Percentiles rank a stretch among this genome's conserved stretches.
phyloP scores from a whole-genome alignment of 805 yeast species.

The Tetrapisispora fleetii region DNA sequence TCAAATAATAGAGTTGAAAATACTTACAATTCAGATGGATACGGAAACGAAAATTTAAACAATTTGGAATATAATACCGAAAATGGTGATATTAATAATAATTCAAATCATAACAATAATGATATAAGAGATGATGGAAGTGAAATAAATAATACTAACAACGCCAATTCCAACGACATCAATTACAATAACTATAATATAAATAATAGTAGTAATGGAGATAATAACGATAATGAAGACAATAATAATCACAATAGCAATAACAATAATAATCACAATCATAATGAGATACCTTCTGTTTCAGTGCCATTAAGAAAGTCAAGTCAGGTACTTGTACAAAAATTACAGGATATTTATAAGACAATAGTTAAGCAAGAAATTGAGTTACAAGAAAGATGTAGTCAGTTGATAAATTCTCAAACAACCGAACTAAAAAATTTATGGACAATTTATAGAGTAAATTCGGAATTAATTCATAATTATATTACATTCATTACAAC shows the following conservation, averaged over 20 bases:
- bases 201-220: conserved; percentile 6
- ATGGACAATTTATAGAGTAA: conserved; percentile 64
- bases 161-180: conserved; percentile 2
- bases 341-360: conserved; percentile 66
- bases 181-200: conserved; percentile 3
- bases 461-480: conserved; percentile 54
- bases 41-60: background rate
- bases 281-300: conserved; percentile 15
- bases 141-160: conserved; percentile 1
- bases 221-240: conserved; percentile 7
- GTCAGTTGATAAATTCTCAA: conserved; percentile 44
- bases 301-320: conserved; percentile 17
- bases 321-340: conserved; percentile 48
- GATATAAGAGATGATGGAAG: conserved; percentile 1
- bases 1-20: background rate
- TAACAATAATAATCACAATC: conserved; percentile 16
- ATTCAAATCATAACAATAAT: conserved; percentile 4
- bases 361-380: conserved; percentile 58
- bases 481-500: conserved; percentile 64
- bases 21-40: background rate
- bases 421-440: conserved; percentile 51
- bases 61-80: background rate
- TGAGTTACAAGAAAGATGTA: conserved; percentile 62
- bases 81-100: background rate
- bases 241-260: conserved; percentile 10